These are phyloP conservation scores for Phytophthora citrophthora DNA, from an alignment of 352 stramenopile genomes.

Conservation along the genomic window DNA sequence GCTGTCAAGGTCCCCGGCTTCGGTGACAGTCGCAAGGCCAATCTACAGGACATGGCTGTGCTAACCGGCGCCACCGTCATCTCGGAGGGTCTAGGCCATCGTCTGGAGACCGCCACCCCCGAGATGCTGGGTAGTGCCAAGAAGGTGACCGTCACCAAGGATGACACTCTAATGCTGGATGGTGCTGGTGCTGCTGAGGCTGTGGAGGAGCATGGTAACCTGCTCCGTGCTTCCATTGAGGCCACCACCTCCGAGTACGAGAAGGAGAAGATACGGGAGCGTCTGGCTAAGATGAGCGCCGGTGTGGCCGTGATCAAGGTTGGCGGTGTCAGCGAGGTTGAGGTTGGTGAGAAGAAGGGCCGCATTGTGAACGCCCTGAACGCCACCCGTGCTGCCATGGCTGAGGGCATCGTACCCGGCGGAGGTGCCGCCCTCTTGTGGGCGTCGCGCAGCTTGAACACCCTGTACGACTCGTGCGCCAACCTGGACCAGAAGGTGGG, in stretches of 20 bases:
- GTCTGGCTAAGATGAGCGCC: conserved; percentile 98
- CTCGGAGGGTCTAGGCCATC: conserved; percentile 98
- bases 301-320: conserved; percentile 99
- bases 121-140: conserved; percentile 96
- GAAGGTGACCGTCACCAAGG: conserved; percentile 98
- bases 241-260: conserved; percentile 99
- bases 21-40: conserved; percentile 99
- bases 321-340: conserved; percentile 97
- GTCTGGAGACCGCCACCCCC: conserved; percentile 96
- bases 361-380: conserved; percentile 99
- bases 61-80: conserved; percentile 98
- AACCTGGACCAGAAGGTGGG: conserved; percentile 99
- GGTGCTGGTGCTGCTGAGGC: conserved; percentile 92
- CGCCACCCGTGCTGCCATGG: conserved; percentile 98
- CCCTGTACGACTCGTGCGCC: conserved; percentile 84
- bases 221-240: conserved; percentile 96
- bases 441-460: conserved; percentile 93
- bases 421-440: conserved; percentile 98
- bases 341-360: conserved; percentile 99
- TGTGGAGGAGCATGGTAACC: conserved; percentile 96
- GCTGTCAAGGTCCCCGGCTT: conserved; percentile 99
- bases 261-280: conserved; percentile 99
- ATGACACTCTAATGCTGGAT: conserved; percentile 99
- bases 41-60: conserved; percentile 99
- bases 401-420: conserved; percentile 99